Conservation (phyloP, 805 yeast species). For the Saturnispora zaruensis region DNA sequence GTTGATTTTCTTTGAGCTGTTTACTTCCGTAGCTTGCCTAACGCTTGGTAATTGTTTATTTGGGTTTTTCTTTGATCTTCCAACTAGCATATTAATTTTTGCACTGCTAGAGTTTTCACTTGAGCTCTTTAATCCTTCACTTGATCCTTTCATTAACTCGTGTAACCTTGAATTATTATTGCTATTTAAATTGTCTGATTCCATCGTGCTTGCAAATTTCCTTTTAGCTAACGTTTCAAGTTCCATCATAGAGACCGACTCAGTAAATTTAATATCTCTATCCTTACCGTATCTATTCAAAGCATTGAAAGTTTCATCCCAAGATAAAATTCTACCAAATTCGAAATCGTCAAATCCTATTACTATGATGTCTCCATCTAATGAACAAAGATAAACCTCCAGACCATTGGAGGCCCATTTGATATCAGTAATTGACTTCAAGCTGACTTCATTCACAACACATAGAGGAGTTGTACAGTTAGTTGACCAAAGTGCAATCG, state of each 20-base stretch:
- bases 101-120: not conserved
- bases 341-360: slow-evolving; percentile 56
- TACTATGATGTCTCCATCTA: slow-evolving; percentile 76
- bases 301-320: slow-evolving; percentile 58
- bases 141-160: slow-evolving; percentile 30
- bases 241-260: slow-evolving; percentile 67
- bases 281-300: slow-evolving; percentile 83
- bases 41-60: slow-evolving; percentile 14
- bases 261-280: slow-evolving; percentile 80
- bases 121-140: slow-evolving; percentile 4
- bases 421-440: slow-evolving; percentile 77
- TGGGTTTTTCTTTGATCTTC: slow-evolving; percentile 28
- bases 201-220: not conserved
- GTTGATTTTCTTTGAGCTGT: slow-evolving; percentile 7
- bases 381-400: slow-evolving; percentile 62
- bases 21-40: not conserved
- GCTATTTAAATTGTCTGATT: slow-evolving; percentile 1
- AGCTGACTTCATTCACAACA: slow-evolving; percentile 67
- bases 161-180: slow-evolving; percentile 28
- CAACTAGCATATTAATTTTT: slow-evolving; percentile 22
- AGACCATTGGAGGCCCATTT: slow-evolving; percentile 83
- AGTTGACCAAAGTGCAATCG: slow-evolving; percentile 85
- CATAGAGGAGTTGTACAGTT: slow-evolving; percentile 65
- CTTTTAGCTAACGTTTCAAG: slow-evolving; percentile 56
- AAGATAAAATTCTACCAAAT: slow-evolving; percentile 51